Evolutionary conservation across 2,329 filamentous ascomycete genomes (phyloP).

Genomic region (Colletotrichum viniferum): DNA sequence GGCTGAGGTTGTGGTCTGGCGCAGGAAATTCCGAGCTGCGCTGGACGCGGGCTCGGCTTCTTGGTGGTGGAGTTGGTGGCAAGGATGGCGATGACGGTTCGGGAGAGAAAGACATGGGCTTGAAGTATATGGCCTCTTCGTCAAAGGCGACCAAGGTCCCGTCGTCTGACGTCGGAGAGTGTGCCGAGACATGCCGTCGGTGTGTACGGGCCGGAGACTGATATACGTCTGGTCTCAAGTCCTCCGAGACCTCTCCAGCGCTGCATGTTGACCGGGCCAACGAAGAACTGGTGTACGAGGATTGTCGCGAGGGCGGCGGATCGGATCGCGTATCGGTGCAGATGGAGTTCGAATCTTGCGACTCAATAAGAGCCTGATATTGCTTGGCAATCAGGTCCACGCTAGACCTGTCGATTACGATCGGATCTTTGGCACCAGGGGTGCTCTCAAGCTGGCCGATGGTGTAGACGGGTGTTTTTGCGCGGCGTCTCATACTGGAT

Average conservation of each 20-base stretch:
- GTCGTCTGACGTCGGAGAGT: conserved; percentile 46
- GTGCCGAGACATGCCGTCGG: conserved; percentile 4
- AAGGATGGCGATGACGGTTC: conserved; percentile 33
- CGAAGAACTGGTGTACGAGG: background rate
- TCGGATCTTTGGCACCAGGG: conserved; percentile 24
- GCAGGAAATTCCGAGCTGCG: background rate
- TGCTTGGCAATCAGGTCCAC: conserved; percentile 56
- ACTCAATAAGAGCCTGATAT: conserved; percentile 51
- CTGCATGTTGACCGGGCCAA: background rate
- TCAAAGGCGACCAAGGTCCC: conserved; percentile 51
- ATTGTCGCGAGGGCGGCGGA: conserved; percentile 23
- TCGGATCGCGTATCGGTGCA: conserved; percentile 32
- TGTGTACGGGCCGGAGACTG: background rate
- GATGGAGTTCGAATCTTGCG: conserved; percentile 39
- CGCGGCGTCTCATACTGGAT: conserved; percentile 45
- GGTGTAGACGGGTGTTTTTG: conserved; percentile 55
- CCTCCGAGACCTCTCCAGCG: background rate
- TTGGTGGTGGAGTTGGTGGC: conserved; percentile 31
- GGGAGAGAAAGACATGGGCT: conserved; percentile 45
- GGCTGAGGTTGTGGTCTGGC: conserved; percentile 39
- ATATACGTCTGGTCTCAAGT: background rate
- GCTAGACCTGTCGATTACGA: conserved; percentile 40
- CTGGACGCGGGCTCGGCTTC: conserved; percentile 16
- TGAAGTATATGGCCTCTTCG: conserved; percentile 52
- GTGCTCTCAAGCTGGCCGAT: conserved; percentile 54